Percentiles rank a stretch among this genome's conserved stretches.
These are phyloP conservation scores for Haematococcus lacustris DNA, from an alignment of 139 green algal species.

Conservation along the genomic window DNA sequence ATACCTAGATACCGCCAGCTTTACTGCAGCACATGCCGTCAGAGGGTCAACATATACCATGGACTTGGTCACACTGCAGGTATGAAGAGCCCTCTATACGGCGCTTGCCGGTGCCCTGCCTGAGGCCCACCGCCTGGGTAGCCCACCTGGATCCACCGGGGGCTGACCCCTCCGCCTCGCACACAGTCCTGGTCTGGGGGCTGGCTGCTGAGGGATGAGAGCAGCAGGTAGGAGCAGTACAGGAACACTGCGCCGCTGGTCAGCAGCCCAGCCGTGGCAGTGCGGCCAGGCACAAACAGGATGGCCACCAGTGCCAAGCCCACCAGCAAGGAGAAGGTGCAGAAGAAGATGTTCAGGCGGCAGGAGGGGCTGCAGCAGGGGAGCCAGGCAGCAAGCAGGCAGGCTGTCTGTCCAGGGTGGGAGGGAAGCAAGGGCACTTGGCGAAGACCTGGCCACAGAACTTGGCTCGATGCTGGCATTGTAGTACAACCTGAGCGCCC, in stretches of 20 bases:
- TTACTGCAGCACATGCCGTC: too few relatives aligned
- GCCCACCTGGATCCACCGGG: slow-evolving; percentile 14
- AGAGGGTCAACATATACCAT: too few relatives aligned
- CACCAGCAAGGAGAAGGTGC: slow-evolving; percentile 65
- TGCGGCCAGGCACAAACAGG: slow-evolving; percentile 53
- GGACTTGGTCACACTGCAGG: too few relatives aligned
- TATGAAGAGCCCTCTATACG: too few relatives aligned
- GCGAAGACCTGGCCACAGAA: not conserved
- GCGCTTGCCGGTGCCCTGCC: too few relatives aligned
- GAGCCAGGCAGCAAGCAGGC: not conserved
- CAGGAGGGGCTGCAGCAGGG: slow-evolving; percentile 24
- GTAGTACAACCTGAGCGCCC: too few relatives aligned
- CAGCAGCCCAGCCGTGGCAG: slow-evolving; percentile 57
- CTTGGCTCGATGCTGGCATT: not conserved
- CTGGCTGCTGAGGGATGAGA: slow-evolving; percentile 58
- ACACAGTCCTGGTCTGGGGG: slow-evolving; percentile 27
- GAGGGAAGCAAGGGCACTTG: not conserved
- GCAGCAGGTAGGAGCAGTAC: slow-evolving; percentile 60
- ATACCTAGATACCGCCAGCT: too few relatives aligned
- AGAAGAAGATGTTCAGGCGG: slow-evolving; percentile 79
- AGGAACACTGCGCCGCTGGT: slow-evolving; percentile 54
- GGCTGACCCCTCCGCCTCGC: slow-evolving; percentile 12
- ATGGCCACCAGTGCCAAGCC: slow-evolving; percentile 44
- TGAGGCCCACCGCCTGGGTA: too few relatives aligned
- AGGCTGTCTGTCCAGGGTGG: not conserved